Conservation (phyloP, 2,329 filamentous ascomycete genomes). For the Penicillium sumatraense region DNA sequence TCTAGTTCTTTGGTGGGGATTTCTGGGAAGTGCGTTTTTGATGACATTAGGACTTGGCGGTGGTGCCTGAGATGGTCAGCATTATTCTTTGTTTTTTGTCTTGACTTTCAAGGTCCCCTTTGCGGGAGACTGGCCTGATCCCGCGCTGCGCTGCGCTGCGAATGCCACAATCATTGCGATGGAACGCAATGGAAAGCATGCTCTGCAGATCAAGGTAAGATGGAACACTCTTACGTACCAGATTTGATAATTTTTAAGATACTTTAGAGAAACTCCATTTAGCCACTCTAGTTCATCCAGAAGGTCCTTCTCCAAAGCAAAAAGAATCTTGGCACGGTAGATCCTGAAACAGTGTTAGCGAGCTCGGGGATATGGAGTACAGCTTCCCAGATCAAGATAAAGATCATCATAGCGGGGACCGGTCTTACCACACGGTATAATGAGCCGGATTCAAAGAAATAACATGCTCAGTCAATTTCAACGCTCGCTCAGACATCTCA, state of each 20-base stretch:
- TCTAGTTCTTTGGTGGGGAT: slow-evolving; percentile 69
- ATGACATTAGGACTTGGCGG: slow-evolving; percentile 60
- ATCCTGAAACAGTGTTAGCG: slow-evolving; percentile 57
- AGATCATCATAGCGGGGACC: too few species aligned
- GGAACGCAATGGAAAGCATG: too few species aligned
- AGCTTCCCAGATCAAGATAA: too few species aligned
- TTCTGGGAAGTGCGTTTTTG: slow-evolving; percentile 49
- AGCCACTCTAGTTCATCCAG: slow-evolving; percentile 81
- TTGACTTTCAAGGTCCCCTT: neutral
- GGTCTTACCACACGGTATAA: slow-evolving; percentile 93
- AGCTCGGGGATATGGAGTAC: neutral
- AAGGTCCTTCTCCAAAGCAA: slow-evolving; percentile 67
- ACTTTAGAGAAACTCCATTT: slow-evolving; percentile 77
- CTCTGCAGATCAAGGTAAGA: too few species aligned
- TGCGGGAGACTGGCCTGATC: too few species aligned
- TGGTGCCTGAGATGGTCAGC: slow-evolving; percentile 56
- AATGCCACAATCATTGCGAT: too few species aligned
- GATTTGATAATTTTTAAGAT: slow-evolving; percentile 99
- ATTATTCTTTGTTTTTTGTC: neutral
- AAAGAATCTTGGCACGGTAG: slow-evolving; percentile 81
- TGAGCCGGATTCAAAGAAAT: slow-evolving; percentile 94
- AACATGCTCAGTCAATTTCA: slow-evolving; percentile 84
- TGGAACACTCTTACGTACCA: slow-evolving; percentile 62
- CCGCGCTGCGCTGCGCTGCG: too few species aligned
- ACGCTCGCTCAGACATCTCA: slow-evolving; percentile 77